phyloP scores from a whole-genome alignment of 2,329 filamentous ascomycete species.

The Thelonectria rubi region DNA sequence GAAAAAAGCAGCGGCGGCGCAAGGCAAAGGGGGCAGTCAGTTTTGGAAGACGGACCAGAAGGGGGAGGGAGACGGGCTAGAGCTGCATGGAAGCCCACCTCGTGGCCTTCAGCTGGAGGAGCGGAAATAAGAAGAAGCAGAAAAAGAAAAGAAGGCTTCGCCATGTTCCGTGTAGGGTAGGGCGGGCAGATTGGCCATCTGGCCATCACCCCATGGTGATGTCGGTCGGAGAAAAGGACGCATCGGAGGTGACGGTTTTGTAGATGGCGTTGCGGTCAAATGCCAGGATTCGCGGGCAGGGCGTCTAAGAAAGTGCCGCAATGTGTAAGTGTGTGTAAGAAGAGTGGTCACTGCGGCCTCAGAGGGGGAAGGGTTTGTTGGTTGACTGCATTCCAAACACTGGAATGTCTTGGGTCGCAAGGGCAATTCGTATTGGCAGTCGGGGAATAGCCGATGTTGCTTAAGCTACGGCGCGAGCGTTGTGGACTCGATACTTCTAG shows the following conservation, averaged over 20 bases:
- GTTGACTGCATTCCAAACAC: not conserved
- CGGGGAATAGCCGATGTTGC: not conserved
- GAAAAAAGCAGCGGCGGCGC: slow-evolving; percentile 30
- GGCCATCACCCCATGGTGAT: not conserved
- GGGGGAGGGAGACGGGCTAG: slow-evolving; percentile 27
- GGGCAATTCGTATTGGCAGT: not conserved
- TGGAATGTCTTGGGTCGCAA: slow-evolving; percentile 14
- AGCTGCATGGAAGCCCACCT: slow-evolving; percentile 40
- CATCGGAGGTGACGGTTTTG: slow-evolving; percentile 12
- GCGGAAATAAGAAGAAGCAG: not conserved
- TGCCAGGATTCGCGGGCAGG: slow-evolving; percentile 1
- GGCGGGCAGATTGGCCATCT: slow-evolving; percentile 23
- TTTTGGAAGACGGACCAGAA: not conserved
- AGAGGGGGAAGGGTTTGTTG: not conserved
- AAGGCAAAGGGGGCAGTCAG: slow-evolving; percentile 38
- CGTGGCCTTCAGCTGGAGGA: slow-evolving; percentile 34
- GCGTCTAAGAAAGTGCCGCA: slow-evolving; percentile 9
- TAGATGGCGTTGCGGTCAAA: slow-evolving; percentile 4
- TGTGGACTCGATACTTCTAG: not conserved
- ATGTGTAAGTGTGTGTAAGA: slow-evolving; percentile 22
- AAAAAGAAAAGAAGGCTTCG: slow-evolving; percentile 3
- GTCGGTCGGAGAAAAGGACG: slow-evolving; percentile 10
- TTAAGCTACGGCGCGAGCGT: slow-evolving; percentile 1
- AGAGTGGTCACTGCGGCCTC: slow-evolving; percentile 17
- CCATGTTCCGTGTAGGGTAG: slow-evolving; percentile 23